Conservation (phyloP, 805 yeast genomes). For the Metschnikowia peoriensis region DNA sequence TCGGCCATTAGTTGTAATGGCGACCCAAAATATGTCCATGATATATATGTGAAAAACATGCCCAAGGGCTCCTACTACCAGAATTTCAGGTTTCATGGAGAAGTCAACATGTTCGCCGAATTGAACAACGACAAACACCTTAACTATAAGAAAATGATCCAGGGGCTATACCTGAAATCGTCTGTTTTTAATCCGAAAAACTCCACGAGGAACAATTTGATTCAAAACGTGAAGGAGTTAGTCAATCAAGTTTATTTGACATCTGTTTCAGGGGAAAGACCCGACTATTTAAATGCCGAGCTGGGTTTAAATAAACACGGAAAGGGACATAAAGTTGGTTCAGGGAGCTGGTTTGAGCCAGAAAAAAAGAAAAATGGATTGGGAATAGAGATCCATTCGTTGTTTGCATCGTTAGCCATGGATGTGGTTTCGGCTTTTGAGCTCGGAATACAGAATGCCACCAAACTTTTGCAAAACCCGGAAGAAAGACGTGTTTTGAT, state of each 20-base stretch:
- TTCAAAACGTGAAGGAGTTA: constrained; percentile 27
- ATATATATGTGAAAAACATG: constrained; percentile 55
- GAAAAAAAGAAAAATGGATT: constrained; percentile 18
- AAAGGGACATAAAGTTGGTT: not conserved
- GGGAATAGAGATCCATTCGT: constrained; percentile 51
- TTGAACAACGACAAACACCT: constrained; percentile 39
- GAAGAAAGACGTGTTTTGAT: constrained; percentile 38
- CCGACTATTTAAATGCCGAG: not conserved
- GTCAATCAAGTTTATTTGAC: constrained; percentile 24
- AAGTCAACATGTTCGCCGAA: constrained; percentile 57
- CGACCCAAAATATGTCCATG: constrained; percentile 48
- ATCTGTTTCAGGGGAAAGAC: constrained; percentile 26
- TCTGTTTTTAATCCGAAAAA: constrained; percentile 30
- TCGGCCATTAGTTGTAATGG: constrained; percentile 56
- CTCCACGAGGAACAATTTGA: constrained; percentile 24
- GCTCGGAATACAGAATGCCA: constrained; percentile 50
- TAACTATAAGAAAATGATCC: constrained; percentile 29
- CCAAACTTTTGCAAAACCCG: constrained; percentile 42
- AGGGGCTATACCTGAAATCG: constrained; percentile 33
- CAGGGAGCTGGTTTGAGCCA: not conserved
- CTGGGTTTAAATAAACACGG: not conserved
- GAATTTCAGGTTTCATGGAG: constrained; percentile 56
- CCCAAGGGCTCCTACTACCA: constrained; percentile 58
- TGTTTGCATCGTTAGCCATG: constrained; percentile 68
- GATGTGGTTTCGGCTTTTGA: constrained; percentile 64